A percentile compares a stretch with the other conserved stretches of the same genome.
Evolutionary conservation across 495 filamentous ascomycete genomes (phyloP).

Genomic region (Corynascus novoguineensis): DNA sequence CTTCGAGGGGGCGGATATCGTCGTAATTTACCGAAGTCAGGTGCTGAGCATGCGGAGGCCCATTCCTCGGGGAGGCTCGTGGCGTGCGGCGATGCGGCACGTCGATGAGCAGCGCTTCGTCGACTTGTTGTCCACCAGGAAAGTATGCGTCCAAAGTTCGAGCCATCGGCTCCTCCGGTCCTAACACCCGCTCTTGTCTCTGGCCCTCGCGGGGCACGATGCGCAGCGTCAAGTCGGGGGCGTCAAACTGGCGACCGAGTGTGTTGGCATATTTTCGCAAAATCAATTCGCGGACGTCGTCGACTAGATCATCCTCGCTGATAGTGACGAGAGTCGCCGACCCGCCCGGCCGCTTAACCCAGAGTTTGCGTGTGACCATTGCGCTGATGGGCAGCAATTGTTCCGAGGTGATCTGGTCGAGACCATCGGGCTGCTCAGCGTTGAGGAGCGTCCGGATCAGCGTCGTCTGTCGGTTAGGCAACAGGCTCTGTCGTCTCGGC

Average conservation of each 20-base stretch:
- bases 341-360: constrained; percentile 80
- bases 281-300: constrained; percentile 90
- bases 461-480: constrained; percentile 43
- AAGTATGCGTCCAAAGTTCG: constrained; percentile 77
- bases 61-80: constrained; percentile 63
- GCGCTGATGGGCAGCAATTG: constrained; percentile 37
- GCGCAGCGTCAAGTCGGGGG: constrained; percentile 78
- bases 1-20: constrained; percentile 62
- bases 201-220: constrained; percentile 85
- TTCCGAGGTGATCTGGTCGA: constrained; percentile 26
- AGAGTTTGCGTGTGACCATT: constrained; percentile 77
- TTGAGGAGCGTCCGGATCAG: constrained; percentile 45
- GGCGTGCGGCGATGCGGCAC: constrained; percentile 77
- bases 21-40: constrained; percentile 53
- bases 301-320: constrained; percentile 82
- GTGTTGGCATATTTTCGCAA: constrained; percentile 91
- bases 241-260: constrained; percentile 78
- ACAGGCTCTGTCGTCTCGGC: constrained; percentile 41
- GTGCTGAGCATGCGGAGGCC: constrained; percentile 42
- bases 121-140: constrained; percentile 80
- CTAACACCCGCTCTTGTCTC: constrained; percentile 66
- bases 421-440: constrained; percentile 29
- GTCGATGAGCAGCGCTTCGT: constrained; percentile 90
- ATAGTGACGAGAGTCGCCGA: constrained; percentile 85
- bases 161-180: constrained; percentile 80